Base-by-base conservation (phyloP, 2,329 filamentous ascomycete species). In the Pseudocercospora macadamiae region DNA sequence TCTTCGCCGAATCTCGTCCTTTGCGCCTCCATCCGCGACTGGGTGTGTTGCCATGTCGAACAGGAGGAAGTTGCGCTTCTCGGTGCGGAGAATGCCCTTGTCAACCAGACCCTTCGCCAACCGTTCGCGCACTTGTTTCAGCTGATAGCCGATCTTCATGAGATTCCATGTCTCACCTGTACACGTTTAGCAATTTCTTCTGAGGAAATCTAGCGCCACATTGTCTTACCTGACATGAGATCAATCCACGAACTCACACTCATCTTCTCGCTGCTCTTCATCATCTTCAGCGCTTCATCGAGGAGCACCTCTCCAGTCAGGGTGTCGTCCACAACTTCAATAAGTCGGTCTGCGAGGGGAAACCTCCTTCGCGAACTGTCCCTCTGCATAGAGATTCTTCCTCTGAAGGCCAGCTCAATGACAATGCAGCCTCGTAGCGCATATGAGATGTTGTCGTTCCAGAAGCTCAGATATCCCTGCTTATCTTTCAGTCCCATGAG, bases 31-130 rank as follows among this genome's bases (percentile, higher is more conserved):
- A 71, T 99, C 95, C 64, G 92, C 93, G 59, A 99, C 93, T 39
- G 95, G 95, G 76, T 99, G 95, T 65, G 95, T 99, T 58, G 95
- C 95, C 95, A 99, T 99, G 80, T 99, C 95, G 82, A 99, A 99
- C 65, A 99, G 89, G 65, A 99, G 85, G 81, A 99, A 99, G 82
- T 99, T 99, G 78, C 92, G 91, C 83, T 99, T 99, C 78, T 99
- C 95, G 61, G 95, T 99, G 70, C 95, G 91, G 59, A 99, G 86
- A 74, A 99, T 96, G 72, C 95, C 95, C 81, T 99, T 99, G 81
- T 99, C 95, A 65, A 99, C 95, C 45, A 99, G 86, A 30, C 95
- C 95, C 79, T 99, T 99, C 72, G 93, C 93, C 57, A 99, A 85
- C 58, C 95, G 90, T 81, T 99, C 95, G 74, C 95, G 92, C 59